A percentile compares a stretch with the other conserved stretches of the same genome.
phyloP scores from a whole-genome alignment of 768 basidiomycete species.

The Amanita pseudoporphyria region DNA sequence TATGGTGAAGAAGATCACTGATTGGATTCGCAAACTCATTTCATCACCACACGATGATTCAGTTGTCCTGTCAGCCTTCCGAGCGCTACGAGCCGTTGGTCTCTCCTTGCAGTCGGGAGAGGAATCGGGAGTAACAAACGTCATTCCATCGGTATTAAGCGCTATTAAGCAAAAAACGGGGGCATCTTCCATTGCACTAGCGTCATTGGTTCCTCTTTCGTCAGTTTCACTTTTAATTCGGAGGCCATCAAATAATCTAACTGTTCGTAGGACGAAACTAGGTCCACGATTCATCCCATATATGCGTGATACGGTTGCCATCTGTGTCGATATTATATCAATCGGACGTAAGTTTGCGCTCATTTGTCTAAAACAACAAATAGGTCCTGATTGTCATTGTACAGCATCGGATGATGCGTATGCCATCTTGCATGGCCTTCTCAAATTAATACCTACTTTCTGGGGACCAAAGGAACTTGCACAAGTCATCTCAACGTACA shows the following conservation, averaged over 20 bases:
- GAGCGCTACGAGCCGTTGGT: constrained; percentile 51
- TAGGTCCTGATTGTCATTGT: constrained; percentile 10
- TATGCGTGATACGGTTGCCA: constrained; percentile 61
- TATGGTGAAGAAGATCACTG: constrained; percentile 44
- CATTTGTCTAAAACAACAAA: not conserved
- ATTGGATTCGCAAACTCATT: constrained; percentile 39
- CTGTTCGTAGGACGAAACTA: constrained; percentile 47
- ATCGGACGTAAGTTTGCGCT: constrained; percentile 7
- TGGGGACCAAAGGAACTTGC: constrained; percentile 56
- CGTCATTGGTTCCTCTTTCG: constrained; percentile 52
- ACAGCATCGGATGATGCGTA: constrained; percentile 25
- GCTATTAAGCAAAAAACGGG: constrained; percentile 31
- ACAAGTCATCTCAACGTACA: constrained; percentile 45
- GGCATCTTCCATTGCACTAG: constrained; percentile 32
- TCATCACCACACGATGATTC: constrained; percentile 27
- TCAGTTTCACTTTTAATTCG: constrained; percentile 24
- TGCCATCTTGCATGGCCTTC: constrained; percentile 54
- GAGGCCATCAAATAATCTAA: constrained; percentile 6
- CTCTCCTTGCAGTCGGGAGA: constrained; percentile 53
- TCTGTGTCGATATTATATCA: constrained; percentile 43
- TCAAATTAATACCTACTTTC: constrained; percentile 75
- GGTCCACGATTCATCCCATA: constrained; percentile 85
- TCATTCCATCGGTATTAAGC: constrained; percentile 49
- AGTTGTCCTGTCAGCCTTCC: constrained; percentile 40
- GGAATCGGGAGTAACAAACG: constrained; percentile 48